Conservation (phyloP, 1,284 basidiomycete genomes). For the Microbotryum silenes-acaulis region DNA sequence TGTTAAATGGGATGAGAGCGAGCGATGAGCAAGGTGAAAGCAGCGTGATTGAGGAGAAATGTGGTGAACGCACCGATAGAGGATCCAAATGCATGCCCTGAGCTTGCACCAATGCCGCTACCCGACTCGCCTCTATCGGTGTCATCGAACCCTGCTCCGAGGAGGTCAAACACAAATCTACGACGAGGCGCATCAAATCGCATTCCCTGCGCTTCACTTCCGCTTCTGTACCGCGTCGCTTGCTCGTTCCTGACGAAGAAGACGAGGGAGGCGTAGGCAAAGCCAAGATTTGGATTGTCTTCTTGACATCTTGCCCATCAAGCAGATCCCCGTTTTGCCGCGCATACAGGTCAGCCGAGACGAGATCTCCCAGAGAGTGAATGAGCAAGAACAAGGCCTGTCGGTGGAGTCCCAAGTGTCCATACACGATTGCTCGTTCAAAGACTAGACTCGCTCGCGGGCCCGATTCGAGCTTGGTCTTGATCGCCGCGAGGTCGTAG, state of each 20-base stretch:
- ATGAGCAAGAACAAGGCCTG: constrained; percentile 62
- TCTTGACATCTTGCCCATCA: constrained; percentile 51
- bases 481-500: constrained; percentile 54
- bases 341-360: constrained; percentile 74
- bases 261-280: constrained; percentile 30
- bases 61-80: constrained; percentile 52
- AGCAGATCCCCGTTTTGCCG: constrained; percentile 59
- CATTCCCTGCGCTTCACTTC: constrained; percentile 49
- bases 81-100: constrained; percentile 71
- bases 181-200: constrained; percentile 57
- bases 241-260: constrained; percentile 30
- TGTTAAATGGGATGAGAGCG: constrained; percentile 38
- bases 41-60: neutral
- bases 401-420: constrained; percentile 60
- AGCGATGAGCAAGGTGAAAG: neutral
- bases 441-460: constrained; percentile 47
- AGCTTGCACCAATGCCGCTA: constrained; percentile 62
- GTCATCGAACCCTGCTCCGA: constrained; percentile 41
- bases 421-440: constrained; percentile 70
- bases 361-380: constrained; percentile 59
- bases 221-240: constrained; percentile 45
- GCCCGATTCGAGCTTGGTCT: constrained; percentile 49
- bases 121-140: constrained; percentile 36
- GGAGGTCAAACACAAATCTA: constrained; percentile 71
- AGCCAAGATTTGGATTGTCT: constrained; percentile 29